These are phyloP conservation scores for Aspergillus avenaceus DNA, from an alignment of 495 filamentous ascomycete species.

Conservation along the genomic window DNA sequence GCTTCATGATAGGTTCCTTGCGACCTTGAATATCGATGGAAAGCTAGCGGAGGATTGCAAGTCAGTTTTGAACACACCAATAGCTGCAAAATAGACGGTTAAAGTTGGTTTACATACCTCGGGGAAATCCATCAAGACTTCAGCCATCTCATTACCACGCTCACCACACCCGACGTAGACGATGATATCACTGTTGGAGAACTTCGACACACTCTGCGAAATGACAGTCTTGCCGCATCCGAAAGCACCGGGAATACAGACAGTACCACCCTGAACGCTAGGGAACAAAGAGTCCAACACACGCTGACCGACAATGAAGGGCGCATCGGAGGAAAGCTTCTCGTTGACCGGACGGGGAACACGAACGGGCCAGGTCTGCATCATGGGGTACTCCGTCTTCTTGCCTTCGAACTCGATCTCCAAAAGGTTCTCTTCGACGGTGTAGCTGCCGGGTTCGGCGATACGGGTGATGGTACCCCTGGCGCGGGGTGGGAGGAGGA, in stretches of 20 bases:
- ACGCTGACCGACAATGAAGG: slow-evolving; percentile 93
- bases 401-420: slow-evolving; percentile 97
- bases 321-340: slow-evolving; percentile 79
- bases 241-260: slow-evolving; percentile 97
- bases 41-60: slow-evolving; percentile 47
- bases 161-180: slow-evolving; percentile 98
- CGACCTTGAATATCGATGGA: slow-evolving; percentile 86
- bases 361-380: slow-evolving; percentile 99
- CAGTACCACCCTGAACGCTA: slow-evolving; percentile 93
- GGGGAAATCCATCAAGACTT: slow-evolving; percentile 99
- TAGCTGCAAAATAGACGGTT: background rate
- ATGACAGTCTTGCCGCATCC: slow-evolving; percentile 99
- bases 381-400: slow-evolving; percentile 90
- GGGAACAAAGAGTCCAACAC: slow-evolving; percentile 98
- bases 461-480: slow-evolving; percentile 89
- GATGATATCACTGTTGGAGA: slow-evolving; percentile 98
- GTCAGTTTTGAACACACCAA: slow-evolving; percentile 4
- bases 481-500: slow-evolving; percentile 87
- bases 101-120: slow-evolving; percentile 44
- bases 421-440: slow-evolving; percentile 88
- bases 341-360: slow-evolving; percentile 87
- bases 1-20: slow-evolving; percentile 99
- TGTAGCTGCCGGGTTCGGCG: slow-evolving; percentile 84
- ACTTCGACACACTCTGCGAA: slow-evolving; percentile 96
- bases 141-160: slow-evolving; percentile 99